These are phyloP conservation scores for Starmerella floricola DNA, from an alignment of 805 yeast species.

Conservation along the genomic window DNA sequence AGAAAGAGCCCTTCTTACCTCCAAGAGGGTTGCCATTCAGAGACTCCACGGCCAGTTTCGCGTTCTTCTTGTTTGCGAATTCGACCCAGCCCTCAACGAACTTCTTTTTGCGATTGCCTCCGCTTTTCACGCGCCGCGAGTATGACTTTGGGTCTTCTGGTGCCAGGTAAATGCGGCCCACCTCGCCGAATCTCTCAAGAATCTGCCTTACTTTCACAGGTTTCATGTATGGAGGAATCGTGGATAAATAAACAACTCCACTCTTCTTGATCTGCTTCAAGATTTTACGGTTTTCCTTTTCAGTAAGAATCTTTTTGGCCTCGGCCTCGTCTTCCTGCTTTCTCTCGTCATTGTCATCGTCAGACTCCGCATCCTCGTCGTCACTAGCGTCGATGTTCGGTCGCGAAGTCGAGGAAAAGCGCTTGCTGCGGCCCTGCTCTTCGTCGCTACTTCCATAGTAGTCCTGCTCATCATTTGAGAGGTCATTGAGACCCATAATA, in stretches of 20 bases:
- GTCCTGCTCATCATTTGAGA: slow-evolving; percentile 12
- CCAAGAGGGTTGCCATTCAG: slow-evolving; percentile 83
- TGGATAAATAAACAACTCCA: slow-evolving; percentile 86
- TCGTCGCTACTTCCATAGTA: slow-evolving; percentile 12
- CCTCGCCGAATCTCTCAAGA: slow-evolving; percentile 66
- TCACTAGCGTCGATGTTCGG: not conserved
- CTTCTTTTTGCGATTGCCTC: slow-evolving; percentile 82
- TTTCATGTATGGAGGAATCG: slow-evolving; percentile 94
- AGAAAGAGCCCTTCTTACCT: slow-evolving; percentile 81
- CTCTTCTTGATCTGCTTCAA: slow-evolving; percentile 48
- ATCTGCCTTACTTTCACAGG: slow-evolving; percentile 81
- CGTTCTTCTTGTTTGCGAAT: slow-evolving; percentile 68
- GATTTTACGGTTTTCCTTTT: slow-evolving; percentile 29
- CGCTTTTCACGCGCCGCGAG: slow-evolving; percentile 60
- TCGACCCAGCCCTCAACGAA: slow-evolving; percentile 98
- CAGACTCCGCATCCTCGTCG: slow-evolving; percentile 21
- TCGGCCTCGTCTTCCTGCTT: slow-evolving; percentile 15
- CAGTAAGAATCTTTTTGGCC: slow-evolving; percentile 22
- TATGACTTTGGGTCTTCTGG: slow-evolving; percentile 66
- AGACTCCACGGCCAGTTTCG: slow-evolving; percentile 75
- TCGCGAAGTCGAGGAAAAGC: not conserved
- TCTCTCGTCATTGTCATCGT: slow-evolving; percentile 19
- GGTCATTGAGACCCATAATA: slow-evolving; percentile 17
- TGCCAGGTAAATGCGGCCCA: slow-evolving; percentile 75
- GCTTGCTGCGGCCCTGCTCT: slow-evolving; percentile 11